Conservation (phyloP, 306 rosid genomes). For the Glycine soja region DNA sequence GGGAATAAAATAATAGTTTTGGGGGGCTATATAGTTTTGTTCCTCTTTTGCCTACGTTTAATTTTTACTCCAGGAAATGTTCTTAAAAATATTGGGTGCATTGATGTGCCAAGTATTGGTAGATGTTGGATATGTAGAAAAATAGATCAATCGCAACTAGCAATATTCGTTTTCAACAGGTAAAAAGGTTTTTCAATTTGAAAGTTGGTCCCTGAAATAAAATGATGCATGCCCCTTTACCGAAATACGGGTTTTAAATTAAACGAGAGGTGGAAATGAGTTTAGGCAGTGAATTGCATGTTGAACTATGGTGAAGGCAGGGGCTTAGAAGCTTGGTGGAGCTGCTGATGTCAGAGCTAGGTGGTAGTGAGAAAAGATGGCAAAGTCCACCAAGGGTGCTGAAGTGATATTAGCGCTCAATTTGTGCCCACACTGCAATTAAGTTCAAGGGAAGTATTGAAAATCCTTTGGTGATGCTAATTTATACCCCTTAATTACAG, state of each 20-base stretch:
- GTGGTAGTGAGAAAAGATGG: too few relatives aligned
- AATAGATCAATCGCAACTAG: not conserved
- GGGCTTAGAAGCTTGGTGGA: not conserved
- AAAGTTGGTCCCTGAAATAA: not conserved
- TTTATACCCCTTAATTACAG: too few relatives aligned
- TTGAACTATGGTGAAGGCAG: not conserved
- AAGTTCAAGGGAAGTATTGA: too few relatives aligned
- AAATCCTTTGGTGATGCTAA: too few relatives aligned
- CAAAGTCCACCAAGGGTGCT: too few relatives aligned
- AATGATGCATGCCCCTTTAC: too few relatives aligned
- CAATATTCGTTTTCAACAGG: slow-evolving; percentile 24
- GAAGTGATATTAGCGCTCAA: too few relatives aligned
- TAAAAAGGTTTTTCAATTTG: slow-evolving; percentile 8
- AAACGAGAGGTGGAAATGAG: not conserved
- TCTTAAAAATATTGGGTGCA: not conserved
- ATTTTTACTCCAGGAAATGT: slow-evolving; percentile 15
- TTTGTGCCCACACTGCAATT: too few relatives aligned
- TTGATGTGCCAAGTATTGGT: not conserved
- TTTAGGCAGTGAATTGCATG: not conserved
- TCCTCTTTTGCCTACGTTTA: not conserved
- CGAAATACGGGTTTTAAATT: not conserved
- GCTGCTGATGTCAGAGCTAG: too few relatives aligned
- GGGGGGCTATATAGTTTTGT: not conserved
- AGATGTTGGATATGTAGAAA: slow-evolving; percentile 21
- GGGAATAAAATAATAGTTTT: too few relatives aligned